phyloP scores from a whole-genome alignment of 441 rosid genomes.

The Croton setiger region DNA sequence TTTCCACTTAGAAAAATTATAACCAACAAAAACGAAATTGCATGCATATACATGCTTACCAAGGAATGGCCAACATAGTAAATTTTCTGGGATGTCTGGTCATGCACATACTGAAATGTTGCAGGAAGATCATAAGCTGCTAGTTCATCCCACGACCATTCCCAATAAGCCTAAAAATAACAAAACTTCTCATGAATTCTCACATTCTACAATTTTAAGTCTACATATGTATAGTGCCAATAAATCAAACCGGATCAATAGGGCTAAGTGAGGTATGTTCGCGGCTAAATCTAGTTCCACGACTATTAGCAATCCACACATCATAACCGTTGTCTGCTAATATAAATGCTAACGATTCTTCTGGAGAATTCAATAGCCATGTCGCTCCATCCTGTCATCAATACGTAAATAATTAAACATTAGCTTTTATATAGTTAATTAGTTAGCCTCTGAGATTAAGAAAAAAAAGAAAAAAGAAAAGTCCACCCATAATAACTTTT shows the following conservation, averaged over 20 bases:
- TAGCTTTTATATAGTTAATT: too few species aligned
- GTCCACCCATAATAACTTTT: too few species aligned
- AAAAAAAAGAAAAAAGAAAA: too few species aligned
- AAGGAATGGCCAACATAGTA: constrained; percentile 87
- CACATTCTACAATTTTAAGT: too few species aligned
- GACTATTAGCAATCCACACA: constrained; percentile 81
- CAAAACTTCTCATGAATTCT: too few species aligned
- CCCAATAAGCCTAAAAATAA: constrained; percentile 61
- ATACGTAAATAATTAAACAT: background rate
- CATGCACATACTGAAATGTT: constrained; percentile 46
- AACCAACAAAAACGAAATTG: too few species aligned
- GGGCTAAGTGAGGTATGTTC: constrained; percentile 57
- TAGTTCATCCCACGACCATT: constrained; percentile 93
- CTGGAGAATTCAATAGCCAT: constrained; percentile 74
- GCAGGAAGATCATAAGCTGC: constrained; percentile 71
- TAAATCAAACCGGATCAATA: constrained; percentile 18
- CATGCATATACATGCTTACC: too few species aligned
- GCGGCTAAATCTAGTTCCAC: constrained; percentile 71
- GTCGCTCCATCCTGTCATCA: constrained; percentile 69
- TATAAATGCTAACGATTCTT: constrained; percentile 70
- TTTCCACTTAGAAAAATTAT: background rate
- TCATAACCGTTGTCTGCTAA: constrained; percentile 85
- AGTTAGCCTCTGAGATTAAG: too few species aligned
- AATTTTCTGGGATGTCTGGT: constrained; percentile 63
- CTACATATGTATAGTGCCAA: too few species aligned